These are phyloP conservation scores for Russula lepida DNA, from an alignment of 768 basidiomycete species.

Conservation along the genomic window DNA sequence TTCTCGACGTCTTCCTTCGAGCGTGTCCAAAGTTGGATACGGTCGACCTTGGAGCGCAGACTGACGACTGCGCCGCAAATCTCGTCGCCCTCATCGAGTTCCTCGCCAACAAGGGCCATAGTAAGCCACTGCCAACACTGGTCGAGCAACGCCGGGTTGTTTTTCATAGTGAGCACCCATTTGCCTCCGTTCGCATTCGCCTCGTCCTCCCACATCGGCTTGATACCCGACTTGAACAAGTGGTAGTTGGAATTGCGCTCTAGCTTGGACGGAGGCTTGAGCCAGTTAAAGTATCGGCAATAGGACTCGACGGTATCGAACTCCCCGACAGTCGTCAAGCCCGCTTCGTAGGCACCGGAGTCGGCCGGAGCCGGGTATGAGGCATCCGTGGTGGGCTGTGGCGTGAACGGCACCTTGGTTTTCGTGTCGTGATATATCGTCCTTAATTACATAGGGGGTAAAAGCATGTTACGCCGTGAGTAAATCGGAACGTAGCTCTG, in stretches of 20 bases:
- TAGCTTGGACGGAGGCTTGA: constrained; percentile 82
- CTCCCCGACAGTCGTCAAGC: constrained; percentile 77
- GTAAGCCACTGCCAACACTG: constrained; percentile 85
- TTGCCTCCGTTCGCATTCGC: constrained; percentile 90
- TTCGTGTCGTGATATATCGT: constrained; percentile 89
- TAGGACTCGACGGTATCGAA: constrained; percentile 87
- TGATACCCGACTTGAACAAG: constrained; percentile 89
- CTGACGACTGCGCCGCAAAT: constrained; percentile 87
- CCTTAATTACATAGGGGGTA: constrained; percentile 36
- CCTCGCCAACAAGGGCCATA: constrained; percentile 84
- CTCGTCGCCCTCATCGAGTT: constrained; percentile 58
- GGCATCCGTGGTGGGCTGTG: constrained; percentile 29
- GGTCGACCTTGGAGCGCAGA: constrained; percentile 74
- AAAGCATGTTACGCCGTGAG: background rate
- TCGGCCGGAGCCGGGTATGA: constrained; percentile 41
- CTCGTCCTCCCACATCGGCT: constrained; percentile 96
- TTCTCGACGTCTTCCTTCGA: constrained; percentile 78
- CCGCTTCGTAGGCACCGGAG: constrained; percentile 74
- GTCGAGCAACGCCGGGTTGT: constrained; percentile 69
- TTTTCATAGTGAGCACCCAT: constrained; percentile 92
- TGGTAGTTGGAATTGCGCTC: constrained; percentile 92
- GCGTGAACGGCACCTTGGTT: constrained; percentile 54
- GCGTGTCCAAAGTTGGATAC: constrained; percentile 89
- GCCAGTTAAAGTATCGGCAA: constrained; percentile 91
- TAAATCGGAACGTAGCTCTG: background rate